Evolutionary conservation across 2,329 filamentous ascomycete species (phyloP), one percentile per base, ranked within the genome.

Genomic region (Thielaviopsis punctulata): DNA sequence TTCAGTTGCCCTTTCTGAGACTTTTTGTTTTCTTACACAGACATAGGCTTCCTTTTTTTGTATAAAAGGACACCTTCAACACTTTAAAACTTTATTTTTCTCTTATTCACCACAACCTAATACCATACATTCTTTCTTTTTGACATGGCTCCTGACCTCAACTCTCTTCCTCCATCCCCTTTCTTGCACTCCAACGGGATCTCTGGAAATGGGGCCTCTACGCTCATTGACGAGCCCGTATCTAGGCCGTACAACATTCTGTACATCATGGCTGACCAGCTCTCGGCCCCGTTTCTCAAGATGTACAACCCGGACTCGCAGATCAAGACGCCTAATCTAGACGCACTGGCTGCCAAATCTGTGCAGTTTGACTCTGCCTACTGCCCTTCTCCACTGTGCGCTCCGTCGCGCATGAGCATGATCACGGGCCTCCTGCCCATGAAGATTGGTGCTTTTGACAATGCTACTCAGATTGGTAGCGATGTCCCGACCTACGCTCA

Each of bases 201-300:
- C 51, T 48, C 53, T 44, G 53, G 33, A 39, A 47, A 54, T 22
- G 55, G 51, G n/a, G 51, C 57, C 13, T 54, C 57, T 25, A 19
- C 22, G 15, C 24, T 25, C 23, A 45, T 6, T 43, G 13, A 15
- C 15, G 18, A 25, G 19, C 47, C 24, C 24, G 58, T 60, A 39
- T 57, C 60, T 23, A 61, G 65, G 52, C 62, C 62, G 57, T 67
- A 68, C 56, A 71, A 71, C 58, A 70, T 71, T 44, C 61, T 71
- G 45, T 95, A 92, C 72, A 93, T 95, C 69, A 95, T 95, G 88
- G 89, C 89, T 52, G 89, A 95, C 68, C 89, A 95, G 70, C 79
- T 95, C 65, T 85, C 89, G 18, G 89, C 89, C 24, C 89, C 89
- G 18, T 76, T 89, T 59, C 78, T 95, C 59, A 90, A 88, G 70